Percentiles rank a stretch among this genome's conserved stretches.
Evolutionary conservation across 2,329 filamentous ascomycete species (phyloP).

Genomic region (Aphanocladium album): DNA sequence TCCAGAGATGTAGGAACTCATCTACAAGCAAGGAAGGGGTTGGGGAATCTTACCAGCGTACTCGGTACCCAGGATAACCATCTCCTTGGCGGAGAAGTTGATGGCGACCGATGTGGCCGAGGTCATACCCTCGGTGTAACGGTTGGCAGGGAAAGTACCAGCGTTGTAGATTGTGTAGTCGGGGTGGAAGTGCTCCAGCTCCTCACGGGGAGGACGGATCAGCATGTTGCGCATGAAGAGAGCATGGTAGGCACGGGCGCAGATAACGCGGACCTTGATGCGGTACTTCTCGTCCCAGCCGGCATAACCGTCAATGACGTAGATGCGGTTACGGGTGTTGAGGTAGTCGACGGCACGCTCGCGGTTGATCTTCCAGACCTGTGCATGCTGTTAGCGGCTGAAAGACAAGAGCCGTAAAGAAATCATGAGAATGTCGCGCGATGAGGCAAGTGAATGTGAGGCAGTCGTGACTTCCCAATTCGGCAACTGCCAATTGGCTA

Average conservation of each 20-base stretch:
- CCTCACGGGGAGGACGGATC: slow-evolving; percentile 84
- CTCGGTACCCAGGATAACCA: slow-evolving; percentile 99
- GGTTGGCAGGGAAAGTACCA: slow-evolving; percentile 95
- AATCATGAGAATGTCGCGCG: neutral
- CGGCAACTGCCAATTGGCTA: slow-evolving; percentile 6
- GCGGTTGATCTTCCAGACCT: slow-evolving; percentile 99
- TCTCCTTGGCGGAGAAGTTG: slow-evolving; percentile 99
- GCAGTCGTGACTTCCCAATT: neutral
- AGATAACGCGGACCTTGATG: slow-evolving; percentile 95
- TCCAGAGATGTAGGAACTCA: too few species aligned
- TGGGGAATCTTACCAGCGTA: slow-evolving; percentile 56
- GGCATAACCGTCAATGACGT: slow-evolving; percentile 94
- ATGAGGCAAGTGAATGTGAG: too few species aligned
- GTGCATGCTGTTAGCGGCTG: slow-evolving; percentile 26
- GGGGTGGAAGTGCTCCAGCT: slow-evolving; percentile 95
- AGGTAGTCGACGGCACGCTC: slow-evolving; percentile 98
- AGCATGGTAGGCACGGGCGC: slow-evolving; percentile 97
- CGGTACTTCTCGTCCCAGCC: slow-evolving; percentile 99
- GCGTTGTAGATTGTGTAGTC: slow-evolving; percentile 99
- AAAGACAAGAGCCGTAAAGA: slow-evolving; percentile 3
- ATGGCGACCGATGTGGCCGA: slow-evolving; percentile 96
- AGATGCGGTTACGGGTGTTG: slow-evolving; percentile 98
- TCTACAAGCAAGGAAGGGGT: neutral
- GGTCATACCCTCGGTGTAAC: slow-evolving; percentile 97
- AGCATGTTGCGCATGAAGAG: slow-evolving; percentile 99